Percentiles rank a stretch among this genome's conserved stretches.
These are phyloP conservation scores for Globisporangium heterothallicum DNA, from an alignment of 352 stramenopile genomes.

Conservation along the genomic window DNA sequence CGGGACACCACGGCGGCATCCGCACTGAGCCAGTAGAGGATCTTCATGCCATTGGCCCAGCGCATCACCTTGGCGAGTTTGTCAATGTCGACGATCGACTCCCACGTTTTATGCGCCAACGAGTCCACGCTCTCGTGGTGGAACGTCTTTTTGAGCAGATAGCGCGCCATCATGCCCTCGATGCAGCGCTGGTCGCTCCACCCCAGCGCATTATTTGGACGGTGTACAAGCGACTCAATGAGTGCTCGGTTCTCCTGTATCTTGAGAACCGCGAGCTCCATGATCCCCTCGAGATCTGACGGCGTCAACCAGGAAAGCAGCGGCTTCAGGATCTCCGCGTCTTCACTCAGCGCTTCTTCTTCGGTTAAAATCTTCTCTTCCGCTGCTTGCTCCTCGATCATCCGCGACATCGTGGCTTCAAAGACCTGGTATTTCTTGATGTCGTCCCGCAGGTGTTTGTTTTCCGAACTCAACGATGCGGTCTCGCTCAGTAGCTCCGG, in stretches of 20 bases:
- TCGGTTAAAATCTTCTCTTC: constrained; percentile 2
- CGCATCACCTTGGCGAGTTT: constrained; percentile 25
- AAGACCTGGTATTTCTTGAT: constrained; percentile 13
- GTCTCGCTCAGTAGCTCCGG: constrained; percentile 15
- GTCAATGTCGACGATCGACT: constrained; percentile 15
- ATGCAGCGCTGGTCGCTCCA: constrained; percentile 35
- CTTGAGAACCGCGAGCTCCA: constrained; percentile 7
- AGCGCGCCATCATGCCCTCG: constrained; percentile 21
- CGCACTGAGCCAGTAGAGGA: constrained; percentile 26
- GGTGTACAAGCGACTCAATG: constrained; percentile 18
- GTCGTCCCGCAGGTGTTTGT: constrained; percentile 13
- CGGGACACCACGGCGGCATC: constrained; percentile 19
- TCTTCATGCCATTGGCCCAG: constrained; percentile 34
- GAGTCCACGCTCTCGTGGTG: constrained; percentile 10
- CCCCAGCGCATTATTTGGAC: constrained; percentile 26
- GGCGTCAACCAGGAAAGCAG: constrained; percentile 13
- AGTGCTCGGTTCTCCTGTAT: constrained; percentile 23
- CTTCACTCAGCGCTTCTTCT: constrained; percentile 12
- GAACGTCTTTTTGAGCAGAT: constrained; percentile 34
- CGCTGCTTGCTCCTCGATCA: constrained; percentile 9
- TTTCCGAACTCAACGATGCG: constrained; percentile 15
- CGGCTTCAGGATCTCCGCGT: constrained; percentile 15
- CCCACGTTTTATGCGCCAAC: constrained; percentile 27
- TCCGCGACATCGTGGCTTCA: constrained; percentile 10
- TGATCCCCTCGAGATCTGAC: constrained; percentile 4